A percentile compares a stretch with the other conserved stretches of the same genome.
These are phyloP conservation scores for Penicillium argentinense DNA, from an alignment of 495 filamentous ascomycete genomes.

Conservation along the genomic window DNA sequence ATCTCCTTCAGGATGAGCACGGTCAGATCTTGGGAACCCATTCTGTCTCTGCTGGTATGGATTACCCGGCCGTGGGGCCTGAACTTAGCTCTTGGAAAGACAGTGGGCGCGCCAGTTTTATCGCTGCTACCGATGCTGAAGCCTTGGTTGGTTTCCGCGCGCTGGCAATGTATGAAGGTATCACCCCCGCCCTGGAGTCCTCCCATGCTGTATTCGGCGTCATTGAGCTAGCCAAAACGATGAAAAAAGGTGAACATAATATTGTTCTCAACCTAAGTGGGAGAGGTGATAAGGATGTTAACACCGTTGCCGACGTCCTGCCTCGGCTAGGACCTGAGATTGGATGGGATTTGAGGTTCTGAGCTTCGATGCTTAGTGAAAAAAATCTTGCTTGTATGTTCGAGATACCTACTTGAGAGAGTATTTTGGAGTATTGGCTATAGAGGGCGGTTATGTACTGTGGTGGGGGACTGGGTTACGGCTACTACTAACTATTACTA, in stretches of 20 bases:
- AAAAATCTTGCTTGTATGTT: no score
- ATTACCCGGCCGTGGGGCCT: constrained; percentile 95
- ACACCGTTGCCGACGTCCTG: constrained; percentile 94
- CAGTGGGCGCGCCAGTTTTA: constrained; percentile 75
- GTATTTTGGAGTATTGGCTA: no score
- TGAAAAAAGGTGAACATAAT: constrained; percentile 77
- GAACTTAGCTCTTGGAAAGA: constrained; percentile 95
- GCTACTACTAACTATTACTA: no score
- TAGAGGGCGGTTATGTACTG: no score
- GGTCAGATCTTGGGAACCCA: constrained; percentile 95
- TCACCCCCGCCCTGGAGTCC: constrained; percentile 93
- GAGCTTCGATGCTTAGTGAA: constrained; percentile 9
- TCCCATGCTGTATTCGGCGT: constrained; percentile 90
- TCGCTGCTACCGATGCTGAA: constrained; percentile 88
- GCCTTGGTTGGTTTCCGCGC: constrained; percentile 88
- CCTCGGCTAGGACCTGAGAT: constrained; percentile 87
- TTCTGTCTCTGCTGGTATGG: constrained; percentile 93
- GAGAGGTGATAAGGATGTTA: constrained; percentile 96
- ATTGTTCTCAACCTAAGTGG: constrained; percentile 94
- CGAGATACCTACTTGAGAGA: no score
- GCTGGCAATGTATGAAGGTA: constrained; percentile 83
- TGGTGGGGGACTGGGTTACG: no score
- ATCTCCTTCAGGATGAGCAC: constrained; percentile 86
- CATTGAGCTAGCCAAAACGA: constrained; percentile 85
- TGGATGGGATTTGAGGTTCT: constrained; percentile 90